phyloP scores from a whole-genome alignment of 1,139 yeast species.

The Pichia sp. region DNA sequence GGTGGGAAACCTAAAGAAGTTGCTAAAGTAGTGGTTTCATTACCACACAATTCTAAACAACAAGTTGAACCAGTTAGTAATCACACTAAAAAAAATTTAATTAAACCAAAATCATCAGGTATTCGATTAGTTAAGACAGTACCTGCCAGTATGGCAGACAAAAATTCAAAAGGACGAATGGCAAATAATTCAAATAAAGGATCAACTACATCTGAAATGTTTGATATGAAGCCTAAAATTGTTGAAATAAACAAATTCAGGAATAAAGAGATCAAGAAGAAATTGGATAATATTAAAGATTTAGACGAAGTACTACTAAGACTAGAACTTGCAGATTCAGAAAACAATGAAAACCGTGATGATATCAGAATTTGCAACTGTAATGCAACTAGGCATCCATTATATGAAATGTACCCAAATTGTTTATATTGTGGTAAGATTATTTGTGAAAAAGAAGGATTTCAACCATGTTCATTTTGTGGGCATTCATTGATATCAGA shows the following conservation, averaged over 20 bases:
- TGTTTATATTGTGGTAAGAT: slow-evolving; percentile 93
- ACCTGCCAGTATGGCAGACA: not conserved
- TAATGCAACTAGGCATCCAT: slow-evolving; percentile 78
- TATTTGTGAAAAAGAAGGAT: slow-evolving; percentile 81
- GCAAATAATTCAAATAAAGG: slow-evolving; percentile 14
- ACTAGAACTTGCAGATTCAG: slow-evolving; percentile 29
- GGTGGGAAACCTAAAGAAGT: not conserved
- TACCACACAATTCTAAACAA: not conserved
- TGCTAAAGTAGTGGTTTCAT: not conserved
- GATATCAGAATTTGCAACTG: slow-evolving; percentile 54
- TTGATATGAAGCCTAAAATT: slow-evolving; percentile 22
- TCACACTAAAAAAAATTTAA: not conserved
- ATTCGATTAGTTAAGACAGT: slow-evolving; percentile 8
- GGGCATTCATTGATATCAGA: slow-evolving; percentile 56
- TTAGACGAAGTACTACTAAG: slow-evolving; percentile 46
- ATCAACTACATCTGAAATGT: slow-evolving; percentile 25
- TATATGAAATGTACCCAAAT: slow-evolving; percentile 86
- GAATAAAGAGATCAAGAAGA: slow-evolving; percentile 19
- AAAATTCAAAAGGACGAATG: slow-evolving; percentile 7
- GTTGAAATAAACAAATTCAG: slow-evolving; percentile 13
- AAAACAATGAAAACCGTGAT: slow-evolving; percentile 10
- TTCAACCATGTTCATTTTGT: slow-evolving; percentile 83
- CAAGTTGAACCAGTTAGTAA: not conserved
- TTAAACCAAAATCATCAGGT: slow-evolving; percentile 3
- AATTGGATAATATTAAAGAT: slow-evolving; percentile 46